Evolutionary conservation across 106 monocot genomes (phyloP).

Genomic region (Apostasia ramifera): DNA sequence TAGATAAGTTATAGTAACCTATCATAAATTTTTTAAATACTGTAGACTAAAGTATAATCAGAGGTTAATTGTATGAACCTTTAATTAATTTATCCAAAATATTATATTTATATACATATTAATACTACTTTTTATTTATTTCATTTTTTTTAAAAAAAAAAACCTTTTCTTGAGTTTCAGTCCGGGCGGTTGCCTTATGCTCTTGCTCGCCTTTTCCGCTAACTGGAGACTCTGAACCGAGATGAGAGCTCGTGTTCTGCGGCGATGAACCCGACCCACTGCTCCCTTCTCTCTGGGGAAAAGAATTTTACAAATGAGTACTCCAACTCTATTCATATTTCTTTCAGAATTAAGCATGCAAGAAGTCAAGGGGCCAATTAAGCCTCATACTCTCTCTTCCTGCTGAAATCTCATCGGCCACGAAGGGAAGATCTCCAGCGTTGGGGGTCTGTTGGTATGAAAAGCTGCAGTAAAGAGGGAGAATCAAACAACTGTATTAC

Average conservation of each 20-base stretch:
- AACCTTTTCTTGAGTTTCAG: neutral
- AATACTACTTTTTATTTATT: too few species aligned
- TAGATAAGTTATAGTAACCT: too few species aligned
- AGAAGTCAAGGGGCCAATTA: conserved; percentile 3
- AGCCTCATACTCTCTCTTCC: conserved; percentile 28
- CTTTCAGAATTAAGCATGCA: conserved; percentile 5
- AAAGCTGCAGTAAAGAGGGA: conserved; percentile 43
- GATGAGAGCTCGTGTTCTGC: conserved; percentile 42
- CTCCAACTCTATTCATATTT: neutral
- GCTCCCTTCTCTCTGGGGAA: conserved; percentile 45
- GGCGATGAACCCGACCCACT: conserved; percentile 76
- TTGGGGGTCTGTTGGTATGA: conserved; percentile 56
- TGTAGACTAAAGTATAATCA: too few species aligned
- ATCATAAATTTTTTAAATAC: too few species aligned
- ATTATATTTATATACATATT: too few species aligned
- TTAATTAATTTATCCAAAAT: too few species aligned
- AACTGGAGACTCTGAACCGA: conserved; percentile 49
- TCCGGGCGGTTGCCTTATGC: neutral
- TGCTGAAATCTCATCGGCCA: conserved; percentile 83
- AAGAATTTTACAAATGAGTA: neutral
- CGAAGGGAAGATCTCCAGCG: conserved; percentile 94
- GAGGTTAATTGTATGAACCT: too few species aligned
- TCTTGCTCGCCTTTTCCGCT: conserved; percentile 15
- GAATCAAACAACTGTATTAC: conserved; percentile 7
- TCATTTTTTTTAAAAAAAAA: neutral